phyloP scores from a whole-genome alignment of 2,329 filamentous ascomycete species.

The Metarhizium guizhouense region DNA sequence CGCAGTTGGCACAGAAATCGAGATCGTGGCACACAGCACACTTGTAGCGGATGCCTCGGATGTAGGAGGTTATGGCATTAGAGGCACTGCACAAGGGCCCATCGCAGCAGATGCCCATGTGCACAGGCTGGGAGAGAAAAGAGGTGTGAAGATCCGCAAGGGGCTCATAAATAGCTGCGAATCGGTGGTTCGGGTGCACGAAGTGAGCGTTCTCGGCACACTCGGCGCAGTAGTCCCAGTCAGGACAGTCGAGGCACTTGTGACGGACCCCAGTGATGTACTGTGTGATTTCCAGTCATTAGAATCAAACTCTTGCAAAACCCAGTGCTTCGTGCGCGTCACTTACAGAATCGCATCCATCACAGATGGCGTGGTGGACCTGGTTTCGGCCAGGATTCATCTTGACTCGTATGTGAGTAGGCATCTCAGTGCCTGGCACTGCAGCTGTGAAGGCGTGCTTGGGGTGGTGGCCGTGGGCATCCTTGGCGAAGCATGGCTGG shows the following conservation, averaged over 20 bases:
- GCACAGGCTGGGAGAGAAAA: slow-evolving; percentile 34
- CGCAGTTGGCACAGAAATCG: slow-evolving; percentile 92
- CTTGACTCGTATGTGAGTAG: slow-evolving; percentile 52
- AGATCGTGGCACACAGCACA: slow-evolving; percentile 91
- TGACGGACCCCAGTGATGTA: slow-evolving; percentile 82
- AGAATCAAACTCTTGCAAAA: background rate
- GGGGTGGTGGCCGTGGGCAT: slow-evolving; percentile 85
- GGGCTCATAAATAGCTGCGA: slow-evolving; percentile 77
- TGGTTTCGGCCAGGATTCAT: slow-evolving; percentile 73
- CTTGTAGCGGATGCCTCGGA: slow-evolving; percentile 87
- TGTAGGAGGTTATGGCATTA: slow-evolving; percentile 55
- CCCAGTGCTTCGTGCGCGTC: background rate
- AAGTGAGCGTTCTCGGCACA: slow-evolving; percentile 61
- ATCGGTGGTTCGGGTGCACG: slow-evolving; percentile 76
- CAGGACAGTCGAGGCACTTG: slow-evolving; percentile 94
- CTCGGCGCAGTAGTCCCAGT: slow-evolving; percentile 87
- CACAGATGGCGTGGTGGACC: slow-evolving; percentile 82
- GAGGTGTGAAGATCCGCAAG: slow-evolving; percentile 27
- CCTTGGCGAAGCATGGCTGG: slow-evolving; percentile 65
- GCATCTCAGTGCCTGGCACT: slow-evolving; percentile 52
- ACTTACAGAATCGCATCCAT: slow-evolving; percentile 68
- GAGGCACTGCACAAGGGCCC: slow-evolving; percentile 70
- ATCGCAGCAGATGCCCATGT: slow-evolving; percentile 88
- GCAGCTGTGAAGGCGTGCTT: slow-evolving; percentile 70
- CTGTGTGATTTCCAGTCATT: slow-evolving; percentile 14